Conservation (phyloP, 345 rosid species). For the Turritis glabra region DNA sequence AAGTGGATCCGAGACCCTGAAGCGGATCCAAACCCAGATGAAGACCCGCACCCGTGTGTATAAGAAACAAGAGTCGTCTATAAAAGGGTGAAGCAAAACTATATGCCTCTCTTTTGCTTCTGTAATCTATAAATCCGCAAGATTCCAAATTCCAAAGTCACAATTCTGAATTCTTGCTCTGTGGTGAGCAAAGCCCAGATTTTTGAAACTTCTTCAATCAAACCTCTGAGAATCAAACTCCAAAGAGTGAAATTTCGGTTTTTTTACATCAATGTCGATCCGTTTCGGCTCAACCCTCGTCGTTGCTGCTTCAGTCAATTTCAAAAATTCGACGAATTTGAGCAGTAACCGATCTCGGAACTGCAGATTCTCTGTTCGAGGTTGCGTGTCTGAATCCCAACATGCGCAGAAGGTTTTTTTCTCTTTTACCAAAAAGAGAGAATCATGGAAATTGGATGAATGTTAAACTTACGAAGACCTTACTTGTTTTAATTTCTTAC, state of each 20-base stretch:
- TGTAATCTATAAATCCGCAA: slow-evolving; percentile 26
- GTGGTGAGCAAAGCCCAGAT: slow-evolving; percentile 32
- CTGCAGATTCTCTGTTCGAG: slow-evolving; percentile 51
- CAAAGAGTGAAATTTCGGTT: not conserved
- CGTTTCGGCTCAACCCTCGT: slow-evolving; percentile 36
- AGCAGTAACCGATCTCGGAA: slow-evolving; percentile 33
- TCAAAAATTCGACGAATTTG: slow-evolving; percentile 26
- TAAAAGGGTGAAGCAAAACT: slow-evolving; percentile 23
- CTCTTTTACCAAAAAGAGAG: slow-evolving; percentile 25
- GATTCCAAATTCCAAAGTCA: slow-evolving; percentile 24
- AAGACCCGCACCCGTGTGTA: slow-evolving; percentile 16
- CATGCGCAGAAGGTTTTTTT: slow-evolving; percentile 52
- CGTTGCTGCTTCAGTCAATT: slow-evolving; percentile 36
- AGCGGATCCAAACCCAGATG: not conserved
- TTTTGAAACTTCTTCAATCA: not conserved
- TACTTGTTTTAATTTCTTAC: slow-evolving; percentile 16
- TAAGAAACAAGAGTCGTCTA: slow-evolving; percentile 15
- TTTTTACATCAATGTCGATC: slow-evolving; percentile 23
- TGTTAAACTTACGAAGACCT: slow-evolving; percentile 6
- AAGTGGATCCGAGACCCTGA: not conserved
- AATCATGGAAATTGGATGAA: slow-evolving; percentile 18
- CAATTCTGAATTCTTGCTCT: not conserved
- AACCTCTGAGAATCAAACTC: no score
- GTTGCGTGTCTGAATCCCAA: slow-evolving; percentile 38
- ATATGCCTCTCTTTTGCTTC: not conserved